phyloP scores from a whole-genome alignment of 1,139 yeast genomes.

The Pichia norvegensis region DNA sequence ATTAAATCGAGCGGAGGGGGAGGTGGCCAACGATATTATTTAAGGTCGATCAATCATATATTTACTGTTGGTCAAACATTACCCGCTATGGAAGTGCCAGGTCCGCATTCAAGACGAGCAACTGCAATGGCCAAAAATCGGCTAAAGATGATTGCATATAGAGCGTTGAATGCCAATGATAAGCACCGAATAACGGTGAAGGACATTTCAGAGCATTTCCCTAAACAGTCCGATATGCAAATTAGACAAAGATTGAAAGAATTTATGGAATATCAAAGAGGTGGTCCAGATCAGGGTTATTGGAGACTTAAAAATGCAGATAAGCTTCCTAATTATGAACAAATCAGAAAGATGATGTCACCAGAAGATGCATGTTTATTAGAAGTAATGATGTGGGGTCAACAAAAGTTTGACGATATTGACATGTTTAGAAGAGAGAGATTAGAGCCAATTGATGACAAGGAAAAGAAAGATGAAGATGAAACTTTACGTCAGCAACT shows the following conservation, averaged over 20 bases:
- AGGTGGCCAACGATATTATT: constrained; percentile 44
- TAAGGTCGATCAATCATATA: constrained; percentile 61
- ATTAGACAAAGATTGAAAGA: constrained; percentile 92
- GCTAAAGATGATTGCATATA: constrained; percentile 84
- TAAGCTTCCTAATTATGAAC: constrained; percentile 68
- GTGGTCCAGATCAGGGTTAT: constrained; percentile 90
- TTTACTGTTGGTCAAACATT: constrained; percentile 89
- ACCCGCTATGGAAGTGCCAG: constrained; percentile 93
- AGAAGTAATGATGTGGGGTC: constrained; percentile 92
- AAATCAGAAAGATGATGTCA: constrained; percentile 72
- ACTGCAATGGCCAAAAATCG: constrained; percentile 90
- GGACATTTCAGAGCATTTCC: constrained; percentile 88
- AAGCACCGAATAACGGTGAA: constrained; percentile 73
- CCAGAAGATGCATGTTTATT: constrained; percentile 88
- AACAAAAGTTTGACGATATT: constrained; percentile 39
- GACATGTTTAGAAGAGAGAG: constrained; percentile 26
- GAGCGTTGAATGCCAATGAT: constrained; percentile 74
- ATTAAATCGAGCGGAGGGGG: constrained; percentile 79
- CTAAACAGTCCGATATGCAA: constrained; percentile 97
- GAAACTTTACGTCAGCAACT: constrained; percentile 71
- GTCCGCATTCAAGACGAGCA: constrained; percentile 94
- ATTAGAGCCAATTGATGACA: constrained; percentile 16
- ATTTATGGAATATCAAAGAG: constrained; percentile 95
- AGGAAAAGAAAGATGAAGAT: constrained; percentile 25
- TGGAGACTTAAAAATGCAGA: constrained; percentile 85